Base-by-base conservation (phyloP, 495 filamentous ascomycete genomes). In the Aspergillus campestris region DNA sequence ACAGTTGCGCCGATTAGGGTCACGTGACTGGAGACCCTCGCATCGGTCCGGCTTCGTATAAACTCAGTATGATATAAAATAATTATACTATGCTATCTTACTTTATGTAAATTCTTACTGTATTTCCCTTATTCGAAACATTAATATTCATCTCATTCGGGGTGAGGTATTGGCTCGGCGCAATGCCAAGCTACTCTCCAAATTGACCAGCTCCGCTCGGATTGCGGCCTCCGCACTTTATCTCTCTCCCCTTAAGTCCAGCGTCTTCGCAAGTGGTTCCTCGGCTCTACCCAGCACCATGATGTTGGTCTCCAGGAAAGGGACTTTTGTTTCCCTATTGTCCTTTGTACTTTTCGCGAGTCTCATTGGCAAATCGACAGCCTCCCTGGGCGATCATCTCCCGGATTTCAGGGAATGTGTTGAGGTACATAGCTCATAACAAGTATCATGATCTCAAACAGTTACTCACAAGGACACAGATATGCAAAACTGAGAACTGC, bases 381-480 rank as follows among this genome's bases (percentile, higher is more conserved):
- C 89, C 24, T 95, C 89, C 12, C 54, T 82, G 38, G 92, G 92
- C 45, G 92, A 98, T 63, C 77, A 81, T 39, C 72, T 96, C 36
- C 87, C 88, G 9, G 91, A 95, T 53, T 98, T 98, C 63, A 76
- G 71, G 56, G 75, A 87, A 66, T 98, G 92, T 65, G 82, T 98
- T 40, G 59, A 88, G 74, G 91, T 95, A 77, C 35, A 48, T 49
- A 11, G 18, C 6, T 11, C 12, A 36, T 12, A 5, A 35, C 18
- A 35, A 30, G 45, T 47, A 27, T 38, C 18, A 24, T 30, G 27
- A 5, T 47, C 33, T 35, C 40, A 12, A 47, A 56, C 44, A 60
- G n/a, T 28, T 34, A 49, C 45, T 57, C 47, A 53, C 39, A 15
- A 27, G 11, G 6, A 40, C 28, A 41, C 57, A 97, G 91, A 75